Evolutionary conservation across 441 rosid species (phyloP), one percentile per base, ranked within the genome.

Genomic region (Syzygium malaccense): DNA sequence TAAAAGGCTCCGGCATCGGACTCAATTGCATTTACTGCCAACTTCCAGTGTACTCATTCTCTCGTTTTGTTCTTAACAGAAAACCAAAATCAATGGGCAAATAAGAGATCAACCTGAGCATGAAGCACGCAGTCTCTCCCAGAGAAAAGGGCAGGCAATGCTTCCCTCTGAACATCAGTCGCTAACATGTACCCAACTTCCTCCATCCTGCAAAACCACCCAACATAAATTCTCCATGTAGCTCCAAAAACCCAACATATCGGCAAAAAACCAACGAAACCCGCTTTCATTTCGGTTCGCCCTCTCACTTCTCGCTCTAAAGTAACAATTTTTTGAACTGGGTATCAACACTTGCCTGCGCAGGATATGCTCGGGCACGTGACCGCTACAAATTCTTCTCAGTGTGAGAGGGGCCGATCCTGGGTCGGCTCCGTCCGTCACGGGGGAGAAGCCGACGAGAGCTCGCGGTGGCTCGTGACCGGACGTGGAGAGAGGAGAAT

Each of bases 101-200:
- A 49, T 18, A 79, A 51, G 60, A 60, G 62, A 93, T 18, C 48
- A 88, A 95, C 99, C 96, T 96, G 98, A 75, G 98, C 97, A 88
- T 97, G 99, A 89, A 97, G 96, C 48, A 97, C 92, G 90, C 97
- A 97, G 84, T 96, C 99, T 83, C 87, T 93, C 60, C 98, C 94
- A 2, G 93, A 92, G 89, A 97, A 95, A 87, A 97, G 93, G 90
- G 91, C 90, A 71, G 98, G 98, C 53, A 97, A 88, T 87, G 95
- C 97, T 92, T 96, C 94, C 87, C 91, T 91, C 92, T 95, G 99
- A 55, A 95, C 93, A 86, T 94, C 94, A 7, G 98, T 95, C 1
- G 98, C 94, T 30, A 88, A 66, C 1, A 91, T 86, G 93, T 91
- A 96, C 48, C 98, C 98, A 91, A 92, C 89, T 64, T 95, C 98